Evolutionary conservation across 2,329 filamentous ascomycete species (phyloP).

Genomic region (Dryadomyces quercivorus): DNA sequence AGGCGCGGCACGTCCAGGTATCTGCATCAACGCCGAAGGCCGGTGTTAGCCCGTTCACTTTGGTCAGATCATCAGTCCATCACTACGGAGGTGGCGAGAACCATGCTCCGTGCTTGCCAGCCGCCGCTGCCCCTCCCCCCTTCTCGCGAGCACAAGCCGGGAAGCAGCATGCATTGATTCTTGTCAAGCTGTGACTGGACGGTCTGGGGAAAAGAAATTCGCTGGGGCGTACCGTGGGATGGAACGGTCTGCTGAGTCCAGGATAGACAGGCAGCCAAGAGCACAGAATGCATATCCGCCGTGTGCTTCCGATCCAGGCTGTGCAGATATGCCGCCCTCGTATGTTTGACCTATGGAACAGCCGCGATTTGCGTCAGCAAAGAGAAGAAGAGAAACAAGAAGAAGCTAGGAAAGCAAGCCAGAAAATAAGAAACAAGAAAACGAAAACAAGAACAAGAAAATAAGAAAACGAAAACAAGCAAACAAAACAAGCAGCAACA

Average conservation of each 20-base stretch:
- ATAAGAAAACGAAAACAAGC: not conserved
- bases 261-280: slow-evolving; percentile 74
- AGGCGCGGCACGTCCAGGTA: slow-evolving; percentile 67
- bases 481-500: not conserved
- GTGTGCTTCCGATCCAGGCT: slow-evolving; percentile 82
- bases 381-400: not conserved
- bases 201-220: not conserved
- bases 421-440: not conserved
- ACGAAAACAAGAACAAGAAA: not conserved
- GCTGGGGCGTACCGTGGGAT: slow-evolving; percentile 50
- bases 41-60: not conserved
- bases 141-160: slow-evolving; percentile 7
- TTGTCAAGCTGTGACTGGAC: slow-evolving; percentile 25
- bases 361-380: not conserved
- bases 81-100: no score
- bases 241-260: slow-evolving; percentile 65
- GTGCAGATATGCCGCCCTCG: slow-evolving; percentile 83
- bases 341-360: slow-evolving; percentile 74
- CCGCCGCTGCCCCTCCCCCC: not conserved
- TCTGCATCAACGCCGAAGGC: slow-evolving; percentile 24
- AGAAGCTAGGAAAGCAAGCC: not conserved
- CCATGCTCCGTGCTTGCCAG: not conserved
- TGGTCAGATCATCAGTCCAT: not conserved
- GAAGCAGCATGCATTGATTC: slow-evolving; percentile 21
- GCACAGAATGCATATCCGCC: slow-evolving; percentile 95